A percentile compares a stretch with the other conserved stretches of the same genome.
phyloP scores from a whole-genome alignment of 345 rosid species.

The Populus nigra region DNA sequence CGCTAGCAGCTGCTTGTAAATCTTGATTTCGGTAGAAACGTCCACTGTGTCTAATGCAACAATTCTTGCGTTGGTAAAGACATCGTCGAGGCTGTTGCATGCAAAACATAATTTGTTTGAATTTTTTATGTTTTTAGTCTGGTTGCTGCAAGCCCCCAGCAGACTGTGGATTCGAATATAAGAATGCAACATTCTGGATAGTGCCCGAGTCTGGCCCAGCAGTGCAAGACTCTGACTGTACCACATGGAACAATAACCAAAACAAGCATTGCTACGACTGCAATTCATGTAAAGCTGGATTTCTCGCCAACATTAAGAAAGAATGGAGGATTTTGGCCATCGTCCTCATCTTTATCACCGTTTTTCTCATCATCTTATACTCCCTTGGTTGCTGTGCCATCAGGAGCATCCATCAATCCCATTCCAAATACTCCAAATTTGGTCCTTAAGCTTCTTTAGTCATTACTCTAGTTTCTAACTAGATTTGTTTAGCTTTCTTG shows the following conservation, averaged over 20 bases:
- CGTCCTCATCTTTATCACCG: slow-evolving; percentile 13
- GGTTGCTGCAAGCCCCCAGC: slow-evolving; percentile 56
- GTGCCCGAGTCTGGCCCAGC: slow-evolving; percentile 2
- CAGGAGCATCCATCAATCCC: not conserved
- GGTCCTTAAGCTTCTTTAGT: not conserved
- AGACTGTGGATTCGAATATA: slow-evolving; percentile 29
- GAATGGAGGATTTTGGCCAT: slow-evolving; percentile 32
- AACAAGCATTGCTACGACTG: slow-evolving; percentile 40
- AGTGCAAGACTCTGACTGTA: slow-evolving; percentile 21
- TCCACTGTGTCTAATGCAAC: no score
- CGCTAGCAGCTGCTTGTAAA: no score
- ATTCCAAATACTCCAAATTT: not conserved
- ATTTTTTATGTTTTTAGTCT: slow-evolving; percentile 14
- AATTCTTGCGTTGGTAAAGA: no score
- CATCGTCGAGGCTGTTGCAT: no score
- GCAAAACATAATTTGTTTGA: not conserved
- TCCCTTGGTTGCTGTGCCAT: slow-evolving; percentile 13
- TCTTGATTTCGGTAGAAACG: no score
- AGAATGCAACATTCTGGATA: slow-evolving; percentile 26
- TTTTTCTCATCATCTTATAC: slow-evolving; percentile 19
- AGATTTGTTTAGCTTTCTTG: no score
- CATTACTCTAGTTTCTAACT: not conserved
- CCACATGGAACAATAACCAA: slow-evolving; percentile 37
- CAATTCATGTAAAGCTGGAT: slow-evolving; percentile 44
- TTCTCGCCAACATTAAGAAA: slow-evolving; percentile 32